Evolutionary conservation across 2,329 filamentous ascomycete genomes (phyloP).

Genomic region (Phialocephala sp.): DNA sequence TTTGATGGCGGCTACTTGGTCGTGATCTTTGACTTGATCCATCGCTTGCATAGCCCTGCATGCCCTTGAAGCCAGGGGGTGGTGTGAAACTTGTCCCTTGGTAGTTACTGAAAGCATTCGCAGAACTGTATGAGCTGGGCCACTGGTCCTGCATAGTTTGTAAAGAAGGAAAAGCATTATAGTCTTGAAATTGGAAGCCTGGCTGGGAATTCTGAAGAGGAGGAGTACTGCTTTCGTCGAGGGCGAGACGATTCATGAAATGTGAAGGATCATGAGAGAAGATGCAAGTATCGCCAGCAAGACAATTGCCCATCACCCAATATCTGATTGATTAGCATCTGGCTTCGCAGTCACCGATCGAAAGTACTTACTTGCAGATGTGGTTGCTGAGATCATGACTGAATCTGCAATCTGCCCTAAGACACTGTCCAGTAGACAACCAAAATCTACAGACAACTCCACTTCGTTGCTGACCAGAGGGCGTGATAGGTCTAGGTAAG

Average conservation of each 20-base stretch:
- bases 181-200: slow-evolving; percentile 81
- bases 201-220: slow-evolving; percentile 67
- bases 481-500: slow-evolving; percentile 74
- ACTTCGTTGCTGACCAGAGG: slow-evolving; percentile 77
- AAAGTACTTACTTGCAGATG: slow-evolving; percentile 84
- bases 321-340: slow-evolving; percentile 62
- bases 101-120: slow-evolving; percentile 56
- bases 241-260: slow-evolving; percentile 78
- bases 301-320: slow-evolving; percentile 93
- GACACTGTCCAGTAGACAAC: slow-evolving; percentile 91
- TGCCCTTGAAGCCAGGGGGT: slow-evolving; percentile 73
- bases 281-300: slow-evolving; percentile 91
- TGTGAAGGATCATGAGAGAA: slow-evolving; percentile 96
- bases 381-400: slow-evolving; percentile 96
- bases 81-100: slow-evolving; percentile 61
- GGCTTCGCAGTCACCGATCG: slow-evolving; percentile 14
- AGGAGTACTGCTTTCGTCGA: slow-evolving; percentile 72
- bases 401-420: slow-evolving; percentile 94
- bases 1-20: slow-evolving; percentile 81
- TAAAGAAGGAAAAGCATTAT: slow-evolving; percentile 83
- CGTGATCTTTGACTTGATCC: slow-evolving; percentile 78
- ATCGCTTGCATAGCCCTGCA: slow-evolving; percentile 61
- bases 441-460: slow-evolving; percentile 97
- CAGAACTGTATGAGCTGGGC: slow-evolving; percentile 49
- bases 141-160: slow-evolving; percentile 65